Percentiles rank a stretch among this genome's conserved stretches.
Conservation (phyloP, 345 rosid genomes). For the Eucalyptus cloeziana region DNA sequence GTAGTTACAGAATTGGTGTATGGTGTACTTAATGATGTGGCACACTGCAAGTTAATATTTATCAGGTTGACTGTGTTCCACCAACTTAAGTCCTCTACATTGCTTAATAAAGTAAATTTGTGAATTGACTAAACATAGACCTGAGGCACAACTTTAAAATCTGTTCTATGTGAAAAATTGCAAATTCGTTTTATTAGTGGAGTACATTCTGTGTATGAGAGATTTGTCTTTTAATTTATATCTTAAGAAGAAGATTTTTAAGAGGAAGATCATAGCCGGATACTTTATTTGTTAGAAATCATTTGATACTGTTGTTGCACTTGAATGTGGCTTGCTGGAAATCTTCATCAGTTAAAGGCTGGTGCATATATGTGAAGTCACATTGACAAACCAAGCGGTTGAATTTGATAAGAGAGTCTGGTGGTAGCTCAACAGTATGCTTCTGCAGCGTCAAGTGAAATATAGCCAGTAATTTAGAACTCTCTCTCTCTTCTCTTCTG, state of each 20-base stretch:
- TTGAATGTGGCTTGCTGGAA: background rate
- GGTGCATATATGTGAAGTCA: conserved; percentile 85
- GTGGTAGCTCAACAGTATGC: conserved; percentile 71
- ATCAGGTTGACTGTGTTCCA: background rate
- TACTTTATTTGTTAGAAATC: background rate
- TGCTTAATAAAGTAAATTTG: background rate
- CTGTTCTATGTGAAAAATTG: background rate
- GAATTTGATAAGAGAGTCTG: conserved; percentile 76
- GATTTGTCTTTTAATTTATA: background rate
- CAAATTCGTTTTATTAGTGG: background rate
- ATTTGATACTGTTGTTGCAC: background rate
- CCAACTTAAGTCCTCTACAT: background rate
- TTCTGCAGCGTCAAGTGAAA: background rate
- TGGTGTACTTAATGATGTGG: background rate
- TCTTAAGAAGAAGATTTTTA: background rate
- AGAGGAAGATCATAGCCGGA: background rate
- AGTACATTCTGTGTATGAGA: background rate
- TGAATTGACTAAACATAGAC: background rate
- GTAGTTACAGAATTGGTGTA: background rate
- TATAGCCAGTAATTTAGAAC: background rate
- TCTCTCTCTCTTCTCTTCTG: background rate
- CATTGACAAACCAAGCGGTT: conserved; percentile 64
- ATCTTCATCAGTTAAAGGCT: conserved; percentile 35
- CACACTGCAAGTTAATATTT: background rate
- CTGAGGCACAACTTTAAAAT: background rate